A percentile compares a stretch with the other conserved stretches of the same genome.
Conservation (phyloP, 371 early-diverging fungal species). For the Chytridium lagenaria region DNA sequence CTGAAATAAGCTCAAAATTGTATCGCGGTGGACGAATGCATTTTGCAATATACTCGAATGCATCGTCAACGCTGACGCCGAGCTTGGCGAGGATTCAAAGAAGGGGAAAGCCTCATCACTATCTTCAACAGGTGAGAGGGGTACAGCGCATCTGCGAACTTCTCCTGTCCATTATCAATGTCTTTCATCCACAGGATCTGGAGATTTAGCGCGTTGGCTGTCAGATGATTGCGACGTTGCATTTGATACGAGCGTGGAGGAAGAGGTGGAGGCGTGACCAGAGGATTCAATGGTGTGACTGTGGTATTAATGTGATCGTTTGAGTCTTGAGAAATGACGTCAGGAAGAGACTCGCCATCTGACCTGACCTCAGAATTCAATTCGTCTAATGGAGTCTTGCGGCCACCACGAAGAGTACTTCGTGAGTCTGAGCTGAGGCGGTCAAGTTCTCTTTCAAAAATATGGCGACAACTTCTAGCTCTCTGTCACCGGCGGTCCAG, state of each 20-base stretch:
- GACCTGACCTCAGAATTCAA: not conserved
- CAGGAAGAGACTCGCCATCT: no score
- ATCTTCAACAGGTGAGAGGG: not conserved
- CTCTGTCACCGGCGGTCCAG: conserved; percentile 20
- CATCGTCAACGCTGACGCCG: conserved; percentile 9
- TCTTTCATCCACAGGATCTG: not conserved
- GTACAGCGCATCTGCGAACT: not conserved
- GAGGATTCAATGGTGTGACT: no score
- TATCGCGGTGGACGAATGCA: conserved; percentile 1
- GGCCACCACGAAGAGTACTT: not conserved
- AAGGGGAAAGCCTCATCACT: not conserved
- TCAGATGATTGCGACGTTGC: not conserved
- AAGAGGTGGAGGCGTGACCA: not conserved
- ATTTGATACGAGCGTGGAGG: conserved; percentile 5
- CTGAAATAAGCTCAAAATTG: not conserved
- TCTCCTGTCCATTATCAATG: not conserved
- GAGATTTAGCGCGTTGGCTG: not conserved
- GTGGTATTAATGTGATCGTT: no score
- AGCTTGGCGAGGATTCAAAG: conserved; percentile 13
- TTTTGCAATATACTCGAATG: conserved; percentile 5
- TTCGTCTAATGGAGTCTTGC: not conserved
- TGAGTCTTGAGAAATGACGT: no score
- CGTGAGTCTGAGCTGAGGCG: not conserved
- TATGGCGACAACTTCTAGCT: not conserved
- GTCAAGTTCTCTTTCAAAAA: not conserved